phyloP scores from a whole-genome alignment of 345 rosid species.

The Brassica nigra region DNA sequence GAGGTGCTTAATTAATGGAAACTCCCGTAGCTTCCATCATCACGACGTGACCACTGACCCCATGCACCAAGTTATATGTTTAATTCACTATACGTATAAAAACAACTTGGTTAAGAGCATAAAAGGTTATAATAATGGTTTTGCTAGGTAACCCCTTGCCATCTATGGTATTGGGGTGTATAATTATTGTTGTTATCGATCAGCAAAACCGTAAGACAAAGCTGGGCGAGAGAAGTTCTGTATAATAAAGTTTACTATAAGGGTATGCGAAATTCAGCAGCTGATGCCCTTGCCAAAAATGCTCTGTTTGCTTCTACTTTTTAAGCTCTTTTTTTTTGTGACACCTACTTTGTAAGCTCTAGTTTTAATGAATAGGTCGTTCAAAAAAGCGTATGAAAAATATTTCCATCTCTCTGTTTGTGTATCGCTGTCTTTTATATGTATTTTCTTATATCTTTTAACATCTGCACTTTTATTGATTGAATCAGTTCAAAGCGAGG shows the following conservation, averaged over 20 bases:
- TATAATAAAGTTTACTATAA: background rate
- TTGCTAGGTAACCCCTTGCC: background rate
- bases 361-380: too few species aligned
- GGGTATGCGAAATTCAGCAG: background rate
- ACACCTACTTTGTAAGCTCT: too few species aligned
- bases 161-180: background rate
- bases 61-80: conserved; percentile 1
- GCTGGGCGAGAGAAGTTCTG: background rate
- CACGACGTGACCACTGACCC: conserved; percentile 28
- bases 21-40: conserved; percentile 28
- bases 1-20: background rate
- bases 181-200: background rate
- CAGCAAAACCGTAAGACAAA: background rate
- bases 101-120: background rate
- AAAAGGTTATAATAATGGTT: background rate
- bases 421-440: background rate
- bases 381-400: background rate
- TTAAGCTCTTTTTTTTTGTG: too few species aligned
- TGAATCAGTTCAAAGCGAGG: background rate
- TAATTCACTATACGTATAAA: conserved; percentile 1
- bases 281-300: too few species aligned
- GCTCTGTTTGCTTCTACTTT: too few species aligned
- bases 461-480: too few species aligned
- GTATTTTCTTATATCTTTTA: too few species aligned
- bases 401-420: background rate